Percentiles rank a stretch among this genome's conserved stretches.
Conservation (phyloP, 179 eudicot genomes). For the Heliamphora pulchella region DNA sequence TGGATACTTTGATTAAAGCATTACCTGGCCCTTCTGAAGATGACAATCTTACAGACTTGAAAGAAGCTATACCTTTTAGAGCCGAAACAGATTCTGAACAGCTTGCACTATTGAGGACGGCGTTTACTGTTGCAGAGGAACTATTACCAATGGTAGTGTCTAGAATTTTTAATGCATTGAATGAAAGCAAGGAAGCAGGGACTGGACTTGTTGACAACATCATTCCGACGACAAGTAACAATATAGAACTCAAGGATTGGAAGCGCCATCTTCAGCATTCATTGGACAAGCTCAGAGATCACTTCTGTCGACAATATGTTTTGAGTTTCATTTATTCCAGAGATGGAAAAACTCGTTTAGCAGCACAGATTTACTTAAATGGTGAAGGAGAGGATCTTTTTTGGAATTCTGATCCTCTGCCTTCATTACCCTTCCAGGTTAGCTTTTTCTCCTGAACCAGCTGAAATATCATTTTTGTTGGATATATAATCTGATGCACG, state of each 20-base stretch:
- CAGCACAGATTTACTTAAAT: conserved; percentile 75
- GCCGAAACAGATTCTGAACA: conserved; percentile 95
- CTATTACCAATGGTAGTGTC: conserved; percentile 84
- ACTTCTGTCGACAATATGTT: conserved; percentile 92
- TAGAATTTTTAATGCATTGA: conserved; percentile 57
- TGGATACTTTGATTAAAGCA: conserved; percentile 74
- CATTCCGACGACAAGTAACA: conserved; percentile 34
- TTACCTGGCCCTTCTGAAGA: conserved; percentile 84
- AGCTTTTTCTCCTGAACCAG: conserved; percentile 7
- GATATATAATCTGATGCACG: not conserved
- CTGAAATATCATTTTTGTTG: not conserved
- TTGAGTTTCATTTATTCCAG: conserved; percentile 83
- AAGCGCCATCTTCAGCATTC: conserved; percentile 89
- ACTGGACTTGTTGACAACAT: conserved; percentile 34
- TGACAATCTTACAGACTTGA: conserved; percentile 69
- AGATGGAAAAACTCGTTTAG: conserved; percentile 83
- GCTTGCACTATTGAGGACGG: conserved; percentile 85
- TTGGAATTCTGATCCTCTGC: conserved; percentile 71
- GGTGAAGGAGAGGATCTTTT: conserved; percentile 51
- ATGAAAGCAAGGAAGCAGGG: conserved; percentile 56
- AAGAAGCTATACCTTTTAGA: conserved; percentile 66
- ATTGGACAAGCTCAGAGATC: conserved; percentile 85
- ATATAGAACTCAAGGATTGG: conserved; percentile 84
- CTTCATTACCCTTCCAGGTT: conserved; percentile 98
- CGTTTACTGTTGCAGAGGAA: conserved; percentile 81